Conservation (phyloP, 1,139 yeast genomes). For the Yamadazyma trypodendri region DNA sequence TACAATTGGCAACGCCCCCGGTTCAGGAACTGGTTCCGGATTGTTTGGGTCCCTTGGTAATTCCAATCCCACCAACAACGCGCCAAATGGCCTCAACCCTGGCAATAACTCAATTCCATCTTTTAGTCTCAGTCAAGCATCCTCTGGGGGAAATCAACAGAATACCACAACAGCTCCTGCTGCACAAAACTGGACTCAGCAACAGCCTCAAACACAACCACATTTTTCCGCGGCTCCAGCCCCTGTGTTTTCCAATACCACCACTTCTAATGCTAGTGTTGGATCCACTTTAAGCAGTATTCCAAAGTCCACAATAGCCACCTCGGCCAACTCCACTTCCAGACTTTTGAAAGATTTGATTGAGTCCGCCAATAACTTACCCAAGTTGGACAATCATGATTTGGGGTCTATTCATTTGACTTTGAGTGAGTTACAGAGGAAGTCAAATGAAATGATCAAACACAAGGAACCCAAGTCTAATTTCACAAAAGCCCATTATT, state of each 20-base stretch:
- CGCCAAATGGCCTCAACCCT: not conserved
- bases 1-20: slow-evolving; percentile 5
- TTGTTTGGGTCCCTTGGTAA: slow-evolving; percentile 8
- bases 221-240: not conserved
- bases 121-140: slow-evolving; percentile 14
- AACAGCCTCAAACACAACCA: slow-evolving; percentile 1
- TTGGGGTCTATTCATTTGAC: slow-evolving; percentile 75
- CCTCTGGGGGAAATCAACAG: slow-evolving; percentile 4
- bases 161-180: not conserved
- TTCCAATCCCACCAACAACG: slow-evolving; percentile 3
- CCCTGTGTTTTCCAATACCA: not conserved
- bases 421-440: slow-evolving; percentile 70
- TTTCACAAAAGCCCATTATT: slow-evolving; percentile 85
- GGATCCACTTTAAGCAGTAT: not conserved
- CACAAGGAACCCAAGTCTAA: slow-evolving; percentile 38
- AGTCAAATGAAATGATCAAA: slow-evolving; percentile 62
- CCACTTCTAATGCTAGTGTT: not conserved
- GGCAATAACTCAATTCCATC: slow-evolving; percentile 6
- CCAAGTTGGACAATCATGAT: slow-evolving; percentile 57
- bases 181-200: not conserved
- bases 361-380: slow-evolving; percentile 70
- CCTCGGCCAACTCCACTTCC: slow-evolving; percentile 10
- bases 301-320: slow-evolving; percentile 2
- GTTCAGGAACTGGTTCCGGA: slow-evolving; percentile 5
- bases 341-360: slow-evolving; percentile 55